Evolutionary conservation across 805 yeast species (phyloP).

Genomic region (Schwanniomyces vanrijiae): DNA sequence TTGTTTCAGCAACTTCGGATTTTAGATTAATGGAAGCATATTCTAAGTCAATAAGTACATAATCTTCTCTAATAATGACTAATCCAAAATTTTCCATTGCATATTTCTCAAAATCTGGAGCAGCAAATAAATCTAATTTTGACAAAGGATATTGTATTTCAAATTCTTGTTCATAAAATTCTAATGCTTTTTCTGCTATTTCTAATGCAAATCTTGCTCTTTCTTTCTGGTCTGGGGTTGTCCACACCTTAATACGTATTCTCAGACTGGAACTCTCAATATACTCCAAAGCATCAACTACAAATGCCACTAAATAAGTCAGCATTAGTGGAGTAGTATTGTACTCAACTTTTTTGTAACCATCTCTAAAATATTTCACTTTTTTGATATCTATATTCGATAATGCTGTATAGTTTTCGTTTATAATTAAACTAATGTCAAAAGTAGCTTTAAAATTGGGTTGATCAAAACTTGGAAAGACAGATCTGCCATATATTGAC

Average conservation of each 20-base stretch:
- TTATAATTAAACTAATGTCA: slow-evolving; percentile 60
- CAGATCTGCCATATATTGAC: slow-evolving; percentile 82
- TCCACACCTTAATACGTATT: slow-evolving; percentile 77
- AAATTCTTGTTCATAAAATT: slow-evolving; percentile 69
- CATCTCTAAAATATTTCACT: slow-evolving; percentile 41
- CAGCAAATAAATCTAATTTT: slow-evolving; percentile 78
- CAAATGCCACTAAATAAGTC: slow-evolving; percentile 82
- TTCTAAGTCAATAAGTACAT: slow-evolving; percentile 68
- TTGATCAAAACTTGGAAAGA: slow-evolving; percentile 85
- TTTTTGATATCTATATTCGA: slow-evolving; percentile 67
- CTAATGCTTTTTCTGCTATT: slow-evolving; percentile 71
- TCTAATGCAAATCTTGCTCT: slow-evolving; percentile 75
- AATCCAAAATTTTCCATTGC: slow-evolving; percentile 90
- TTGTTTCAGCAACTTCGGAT: slow-evolving; percentile 80
- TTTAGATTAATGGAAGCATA: slow-evolving; percentile 62
- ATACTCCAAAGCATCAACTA: slow-evolving; percentile 76
- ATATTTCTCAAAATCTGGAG: slow-evolving; percentile 81
- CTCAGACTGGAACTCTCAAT: slow-evolving; percentile 65
- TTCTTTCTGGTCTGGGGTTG: slow-evolving; percentile 73
- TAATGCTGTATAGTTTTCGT: slow-evolving; percentile 54
- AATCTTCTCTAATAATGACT: slow-evolving; percentile 77
- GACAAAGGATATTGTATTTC: slow-evolving; percentile 78
- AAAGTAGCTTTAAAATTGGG: slow-evolving; percentile 78
- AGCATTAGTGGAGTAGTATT: slow-evolving; percentile 84
- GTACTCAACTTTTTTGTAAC: slow-evolving; percentile 58